phyloP scores from a whole-genome alignment of 257 asterid species.

The Primulina eburnea region DNA sequence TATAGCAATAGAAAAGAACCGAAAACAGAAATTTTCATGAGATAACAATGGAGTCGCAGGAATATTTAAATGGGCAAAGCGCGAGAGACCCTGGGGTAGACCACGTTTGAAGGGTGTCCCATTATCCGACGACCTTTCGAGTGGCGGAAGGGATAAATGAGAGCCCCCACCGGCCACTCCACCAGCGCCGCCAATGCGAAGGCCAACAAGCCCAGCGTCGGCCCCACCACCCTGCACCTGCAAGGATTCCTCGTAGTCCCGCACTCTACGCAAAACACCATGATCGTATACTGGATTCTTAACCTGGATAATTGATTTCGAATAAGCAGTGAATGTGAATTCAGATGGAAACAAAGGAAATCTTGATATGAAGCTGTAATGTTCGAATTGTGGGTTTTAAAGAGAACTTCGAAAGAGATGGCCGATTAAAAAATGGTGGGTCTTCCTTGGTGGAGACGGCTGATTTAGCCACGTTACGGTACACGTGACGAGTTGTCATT shows the following conservation, averaged over 20 bases:
- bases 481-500: too few species aligned
- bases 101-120: constrained; percentile 77
- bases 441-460: too few species aligned
- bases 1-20: not conserved
- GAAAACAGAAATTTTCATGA: too few species aligned
- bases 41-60: not conserved
- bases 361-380: not conserved
- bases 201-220: constrained; percentile 79
- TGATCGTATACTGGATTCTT: too few species aligned
- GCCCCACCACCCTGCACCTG: constrained; percentile 86
- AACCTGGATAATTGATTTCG: too few species aligned
- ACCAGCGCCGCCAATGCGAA: constrained; percentile 69
- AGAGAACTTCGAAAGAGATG: not conserved
- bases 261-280: constrained; percentile 50
- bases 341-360: not conserved
- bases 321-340: too few species aligned
- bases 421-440: not conserved
- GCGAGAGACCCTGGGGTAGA: constrained; percentile 49
- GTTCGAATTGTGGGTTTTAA: not conserved
- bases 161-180: constrained; percentile 90
- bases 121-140: constrained; percentile 79
- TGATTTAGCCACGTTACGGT: too few species aligned
- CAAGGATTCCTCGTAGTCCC: constrained; percentile 71
- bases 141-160: constrained; percentile 73
- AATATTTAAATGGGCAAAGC: constrained; percentile 47